These are phyloP conservation scores for Penicillium daleae DNA, from an alignment of 495 filamentous ascomycete species.

Conservation along the genomic window DNA sequence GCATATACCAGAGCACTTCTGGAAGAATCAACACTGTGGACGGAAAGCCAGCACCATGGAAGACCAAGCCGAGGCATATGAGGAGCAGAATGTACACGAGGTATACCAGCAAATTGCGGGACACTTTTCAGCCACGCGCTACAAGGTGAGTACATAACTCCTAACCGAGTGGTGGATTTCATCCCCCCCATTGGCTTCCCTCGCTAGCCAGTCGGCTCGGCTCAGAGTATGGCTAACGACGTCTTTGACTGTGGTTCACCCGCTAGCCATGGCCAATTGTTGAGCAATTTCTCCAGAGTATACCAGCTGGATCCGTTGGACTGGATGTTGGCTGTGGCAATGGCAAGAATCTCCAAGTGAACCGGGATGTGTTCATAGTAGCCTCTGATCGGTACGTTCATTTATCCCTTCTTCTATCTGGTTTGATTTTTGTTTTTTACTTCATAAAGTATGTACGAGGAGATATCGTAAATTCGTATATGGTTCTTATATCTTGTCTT, in stretches of 20 bases:
- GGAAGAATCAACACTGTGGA: neutral
- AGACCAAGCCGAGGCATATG: conserved; percentile 58
- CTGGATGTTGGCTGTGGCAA: conserved; percentile 92
- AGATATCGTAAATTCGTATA: conserved; percentile 4
- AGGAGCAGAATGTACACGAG: conserved; percentile 83
- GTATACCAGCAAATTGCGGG: conserved; percentile 94
- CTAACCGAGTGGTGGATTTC: neutral
- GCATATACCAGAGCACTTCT: neutral
- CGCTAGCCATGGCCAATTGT: conserved; percentile 88
- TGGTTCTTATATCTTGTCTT: conserved; percentile 12
- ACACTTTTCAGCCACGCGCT: conserved; percentile 93
- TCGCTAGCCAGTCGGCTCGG: no score
- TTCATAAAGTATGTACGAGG: neutral
- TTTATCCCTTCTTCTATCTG: conserved; percentile 4
- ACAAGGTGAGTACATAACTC: conserved; percentile 83
- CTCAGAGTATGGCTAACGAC: neutral
- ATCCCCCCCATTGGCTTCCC: no score
- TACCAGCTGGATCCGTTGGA: conserved; percentile 75
- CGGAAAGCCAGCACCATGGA: conserved; percentile 15
- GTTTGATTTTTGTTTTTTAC: conserved; percentile 13
- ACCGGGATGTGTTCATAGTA: conserved; percentile 77
- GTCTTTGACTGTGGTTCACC: neutral
- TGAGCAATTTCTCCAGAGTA: conserved; percentile 71
- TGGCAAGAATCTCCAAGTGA: conserved; percentile 89
- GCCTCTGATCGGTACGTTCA: conserved; percentile 75